Percentiles rank a stretch among this genome's conserved stretches.
These are phyloP conservation scores for Penicillium atrosanguineum DNA, from an alignment of 495 filamentous ascomycete genomes.

Conservation along the genomic window DNA sequence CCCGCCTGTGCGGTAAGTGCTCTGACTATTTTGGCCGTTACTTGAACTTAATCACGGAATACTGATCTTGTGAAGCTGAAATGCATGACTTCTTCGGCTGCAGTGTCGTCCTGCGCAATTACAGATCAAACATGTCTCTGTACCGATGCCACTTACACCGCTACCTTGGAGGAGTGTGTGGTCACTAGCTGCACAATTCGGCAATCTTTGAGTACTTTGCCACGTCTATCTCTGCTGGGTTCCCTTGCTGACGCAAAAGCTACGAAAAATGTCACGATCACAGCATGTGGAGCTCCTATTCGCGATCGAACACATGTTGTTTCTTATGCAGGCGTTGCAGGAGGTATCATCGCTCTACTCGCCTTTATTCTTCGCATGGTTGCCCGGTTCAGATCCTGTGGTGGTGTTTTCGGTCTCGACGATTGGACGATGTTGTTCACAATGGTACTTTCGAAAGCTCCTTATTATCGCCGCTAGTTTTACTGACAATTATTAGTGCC, in stretches of 20 bases:
- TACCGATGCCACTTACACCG: conserved; percentile 17
- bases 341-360: conserved; percentile 24
- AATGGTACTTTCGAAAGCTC: conserved; percentile 21
- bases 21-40: background rate
- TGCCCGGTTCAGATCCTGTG: conserved; percentile 24
- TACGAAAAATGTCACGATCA: conserved; percentile 34
- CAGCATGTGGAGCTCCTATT: conserved; percentile 26
- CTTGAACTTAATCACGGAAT: background rate
- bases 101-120: conserved; percentile 19
- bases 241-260: conserved; percentile 7
- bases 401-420: conserved; percentile 29
- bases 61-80: conserved; percentile 18
- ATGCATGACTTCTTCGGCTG: conserved; percentile 23
- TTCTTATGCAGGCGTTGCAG: conserved; percentile 21
- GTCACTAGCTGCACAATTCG: conserved; percentile 20
- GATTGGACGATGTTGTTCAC: conserved; percentile 31
- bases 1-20: conserved; percentile 19
- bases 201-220: conserved; percentile 25
- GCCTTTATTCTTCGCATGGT: conserved; percentile 28
- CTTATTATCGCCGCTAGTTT: too few species aligned
- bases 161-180: conserved; percentile 19
- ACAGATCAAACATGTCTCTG: conserved; percentile 30
- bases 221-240: background rate
- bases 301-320: conserved; percentile 25
- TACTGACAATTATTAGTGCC: conserved; percentile 8